Conservation (phyloP, 2,329 filamentous ascomycete species). For the Cladosporium sp. region DNA sequence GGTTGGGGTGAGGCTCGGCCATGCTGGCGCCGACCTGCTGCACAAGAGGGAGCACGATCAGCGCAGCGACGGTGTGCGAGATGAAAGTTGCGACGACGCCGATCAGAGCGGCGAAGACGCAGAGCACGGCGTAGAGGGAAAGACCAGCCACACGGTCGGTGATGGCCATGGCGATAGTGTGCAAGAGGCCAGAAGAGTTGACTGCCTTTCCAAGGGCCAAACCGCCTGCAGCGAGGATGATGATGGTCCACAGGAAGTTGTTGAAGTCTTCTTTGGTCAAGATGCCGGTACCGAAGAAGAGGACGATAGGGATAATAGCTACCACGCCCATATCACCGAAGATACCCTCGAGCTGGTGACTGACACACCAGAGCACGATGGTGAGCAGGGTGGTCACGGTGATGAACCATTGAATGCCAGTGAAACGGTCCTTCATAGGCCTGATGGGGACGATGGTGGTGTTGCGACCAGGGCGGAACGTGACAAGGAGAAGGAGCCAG, state of each 20-base stretch:
- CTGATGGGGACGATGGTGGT: slow-evolving; percentile 91
- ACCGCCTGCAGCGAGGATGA: slow-evolving; percentile 93
- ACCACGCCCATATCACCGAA: slow-evolving; percentile 99
- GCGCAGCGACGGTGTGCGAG: slow-evolving; percentile 90
- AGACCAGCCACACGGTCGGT: slow-evolving; percentile 72
- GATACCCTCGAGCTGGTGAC: slow-evolving; percentile 79
- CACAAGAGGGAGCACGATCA: slow-evolving; percentile 92
- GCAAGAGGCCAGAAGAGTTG: slow-evolving; percentile 85
- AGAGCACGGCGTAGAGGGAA: slow-evolving; percentile 79
- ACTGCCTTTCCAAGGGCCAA: slow-evolving; percentile 91
- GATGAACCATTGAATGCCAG: slow-evolving; percentile 90
- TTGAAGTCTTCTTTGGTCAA: slow-evolving; percentile 99
- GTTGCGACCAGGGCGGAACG: slow-evolving; percentile 80
- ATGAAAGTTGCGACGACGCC: slow-evolving; percentile 96
- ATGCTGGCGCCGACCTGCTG: slow-evolving; percentile 80
- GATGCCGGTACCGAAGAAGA: slow-evolving; percentile 96
- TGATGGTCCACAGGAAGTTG: slow-evolving; percentile 99
- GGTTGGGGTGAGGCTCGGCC: slow-evolving; percentile 86
- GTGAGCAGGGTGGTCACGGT: slow-evolving; percentile 77
- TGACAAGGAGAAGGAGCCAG: slow-evolving; percentile 80
- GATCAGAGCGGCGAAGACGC: slow-evolving; percentile 82
- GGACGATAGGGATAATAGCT: slow-evolving; percentile 89
- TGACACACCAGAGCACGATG: slow-evolving; percentile 89
- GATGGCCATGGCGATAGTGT: slow-evolving; percentile 80
- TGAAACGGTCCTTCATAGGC: slow-evolving; percentile 83